Conservation (phyloP, 2,329 filamentous ascomycete genomes). For the Pestalotiopsis sp. region DNA sequence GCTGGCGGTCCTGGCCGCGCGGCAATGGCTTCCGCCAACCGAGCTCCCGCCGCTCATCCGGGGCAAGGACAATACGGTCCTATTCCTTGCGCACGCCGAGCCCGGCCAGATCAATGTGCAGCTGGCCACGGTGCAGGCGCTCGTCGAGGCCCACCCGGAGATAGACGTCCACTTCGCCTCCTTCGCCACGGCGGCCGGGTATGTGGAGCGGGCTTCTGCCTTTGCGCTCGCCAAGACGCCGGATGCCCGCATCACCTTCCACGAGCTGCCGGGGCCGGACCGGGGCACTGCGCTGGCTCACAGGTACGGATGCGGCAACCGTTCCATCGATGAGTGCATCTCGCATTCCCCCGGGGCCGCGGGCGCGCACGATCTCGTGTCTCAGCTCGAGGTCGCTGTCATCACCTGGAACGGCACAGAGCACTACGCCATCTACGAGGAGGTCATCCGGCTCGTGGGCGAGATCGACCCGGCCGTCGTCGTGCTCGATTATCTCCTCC, state of each 20-base stretch:
- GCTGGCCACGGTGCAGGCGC: slow-evolving; percentile 35
- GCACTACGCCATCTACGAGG: slow-evolving; percentile 5
- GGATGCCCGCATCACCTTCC: slow-evolving; percentile 24
- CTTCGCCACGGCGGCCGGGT: slow-evolving; percentile 23
- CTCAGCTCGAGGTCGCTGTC: neutral
- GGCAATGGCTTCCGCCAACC: neutral
- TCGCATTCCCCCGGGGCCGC: neutral
- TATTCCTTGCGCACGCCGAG: slow-evolving; percentile 36
- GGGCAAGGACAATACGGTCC: slow-evolving; percentile 33
- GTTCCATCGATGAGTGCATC: neutral
- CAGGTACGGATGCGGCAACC: neutral
- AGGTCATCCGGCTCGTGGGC: slow-evolving; percentile 14
- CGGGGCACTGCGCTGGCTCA: neutral
- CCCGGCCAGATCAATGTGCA: slow-evolving; percentile 40
- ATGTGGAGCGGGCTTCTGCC: slow-evolving; percentile 17
- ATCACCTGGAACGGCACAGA: neutral
- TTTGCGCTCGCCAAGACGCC: slow-evolving; percentile 21
- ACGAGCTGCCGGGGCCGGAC: slow-evolving; percentile 18
- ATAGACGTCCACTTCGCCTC: slow-evolving; percentile 39
- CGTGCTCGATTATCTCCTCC: slow-evolving; percentile 20
- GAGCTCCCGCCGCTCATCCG: neutral
- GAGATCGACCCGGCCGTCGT: slow-evolving; percentile 23
- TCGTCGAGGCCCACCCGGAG: slow-evolving; percentile 35
- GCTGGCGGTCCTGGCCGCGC: neutral
- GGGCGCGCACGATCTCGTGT: neutral